These are phyloP conservation scores for Nakaseomyces glabratus DNA, from an alignment of 1,139 yeast genomes.

Conservation along the genomic window DNA sequence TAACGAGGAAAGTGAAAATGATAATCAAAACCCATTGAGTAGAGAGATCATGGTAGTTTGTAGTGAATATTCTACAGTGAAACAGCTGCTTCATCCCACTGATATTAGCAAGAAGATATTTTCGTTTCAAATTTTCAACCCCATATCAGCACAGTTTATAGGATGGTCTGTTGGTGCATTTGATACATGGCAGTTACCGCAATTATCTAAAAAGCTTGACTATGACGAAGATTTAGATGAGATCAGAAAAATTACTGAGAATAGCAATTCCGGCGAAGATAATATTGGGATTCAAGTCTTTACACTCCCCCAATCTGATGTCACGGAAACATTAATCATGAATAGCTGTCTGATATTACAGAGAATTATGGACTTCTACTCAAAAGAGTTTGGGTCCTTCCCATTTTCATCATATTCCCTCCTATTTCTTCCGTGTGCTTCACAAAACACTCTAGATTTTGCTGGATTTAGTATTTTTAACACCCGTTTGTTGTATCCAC, in stretches of 20 bases:
- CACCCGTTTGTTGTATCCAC: constrained; percentile 61
- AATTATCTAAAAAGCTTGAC: constrained; percentile 17
- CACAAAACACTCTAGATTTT: constrained; percentile 48
- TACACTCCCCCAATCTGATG: constrained; percentile 24
- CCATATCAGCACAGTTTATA: constrained; percentile 90
- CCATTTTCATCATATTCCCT: constrained; percentile 80
- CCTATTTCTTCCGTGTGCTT: constrained; percentile 59
- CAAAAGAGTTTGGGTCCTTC: constrained; percentile 85
- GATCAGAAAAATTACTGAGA: constrained; percentile 25
- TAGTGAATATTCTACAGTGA: constrained; percentile 55
- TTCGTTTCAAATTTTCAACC: constrained; percentile 72
- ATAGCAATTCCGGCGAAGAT: constrained; percentile 33
- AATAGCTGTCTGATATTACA: constrained; percentile 72
- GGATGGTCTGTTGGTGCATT: constrained; percentile 96
- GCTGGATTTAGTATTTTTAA: constrained; percentile 71
- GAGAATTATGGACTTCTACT: constrained; percentile 72
- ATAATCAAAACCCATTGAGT: constrained; percentile 43
- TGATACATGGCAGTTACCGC: constrained; percentile 42
- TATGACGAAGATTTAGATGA: constrained; percentile 37
- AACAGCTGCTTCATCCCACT: constrained; percentile 44
- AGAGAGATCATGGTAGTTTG: constrained; percentile 57
- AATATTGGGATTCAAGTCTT: constrained; percentile 37
- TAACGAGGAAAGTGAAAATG: constrained; percentile 35
- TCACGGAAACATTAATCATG: constrained; percentile 45
- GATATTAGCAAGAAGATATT: constrained; percentile 70